phyloP scores from a whole-genome alignment of 495 filamentous ascomycete species.

The Aspergillus incahuasiensis region DNA sequence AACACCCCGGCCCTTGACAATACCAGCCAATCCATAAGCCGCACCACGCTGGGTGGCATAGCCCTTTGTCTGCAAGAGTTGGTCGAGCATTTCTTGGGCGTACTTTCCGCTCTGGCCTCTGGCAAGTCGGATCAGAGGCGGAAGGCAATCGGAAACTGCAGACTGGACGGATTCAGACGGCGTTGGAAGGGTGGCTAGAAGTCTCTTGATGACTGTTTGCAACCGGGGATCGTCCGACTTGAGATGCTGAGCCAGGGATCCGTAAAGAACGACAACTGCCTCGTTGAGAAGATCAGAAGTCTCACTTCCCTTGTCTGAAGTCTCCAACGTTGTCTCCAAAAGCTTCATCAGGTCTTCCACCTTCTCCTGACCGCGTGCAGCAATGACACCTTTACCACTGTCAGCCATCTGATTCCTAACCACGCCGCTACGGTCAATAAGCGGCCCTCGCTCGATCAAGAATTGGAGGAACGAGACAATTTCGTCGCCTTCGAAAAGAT shows the following conservation, averaged over 20 bases:
- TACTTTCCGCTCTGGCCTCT: constrained; percentile 73
- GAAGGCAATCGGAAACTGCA: constrained; percentile 88
- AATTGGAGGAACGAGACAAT: constrained; percentile 77
- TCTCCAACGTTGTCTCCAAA: constrained; percentile 78
- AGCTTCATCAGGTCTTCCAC: constrained; percentile 90
- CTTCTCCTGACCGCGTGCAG: constrained; percentile 67
- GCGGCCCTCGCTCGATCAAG: constrained; percentile 75
- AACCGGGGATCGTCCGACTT: constrained; percentile 77
- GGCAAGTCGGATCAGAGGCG: constrained; percentile 78
- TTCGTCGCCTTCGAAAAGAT: constrained; percentile 59
- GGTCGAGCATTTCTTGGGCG: constrained; percentile 72
- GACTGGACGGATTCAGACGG: constrained; percentile 98
- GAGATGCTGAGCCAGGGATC: constrained; percentile 84
- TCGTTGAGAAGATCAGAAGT: constrained; percentile 86
- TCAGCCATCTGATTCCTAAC: constrained; percentile 93
- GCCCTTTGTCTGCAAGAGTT: constrained; percentile 74
- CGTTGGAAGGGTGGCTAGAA: constrained; percentile 82
- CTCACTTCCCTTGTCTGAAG: constrained; percentile 71
- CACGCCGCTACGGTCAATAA: constrained; percentile 69
- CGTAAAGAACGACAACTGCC: constrained; percentile 94
- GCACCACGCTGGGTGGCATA: constrained; percentile 89
- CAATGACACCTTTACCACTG: constrained; percentile 76
- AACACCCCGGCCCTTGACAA: constrained; percentile 81
- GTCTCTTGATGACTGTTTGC: constrained; percentile 74
- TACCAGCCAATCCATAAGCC: constrained; percentile 89